Evolutionary conservation across 2,329 filamentous ascomycete species (phyloP), one percentile per base, ranked within the genome.

Genomic region (Samsoniella hepiali): DNA sequence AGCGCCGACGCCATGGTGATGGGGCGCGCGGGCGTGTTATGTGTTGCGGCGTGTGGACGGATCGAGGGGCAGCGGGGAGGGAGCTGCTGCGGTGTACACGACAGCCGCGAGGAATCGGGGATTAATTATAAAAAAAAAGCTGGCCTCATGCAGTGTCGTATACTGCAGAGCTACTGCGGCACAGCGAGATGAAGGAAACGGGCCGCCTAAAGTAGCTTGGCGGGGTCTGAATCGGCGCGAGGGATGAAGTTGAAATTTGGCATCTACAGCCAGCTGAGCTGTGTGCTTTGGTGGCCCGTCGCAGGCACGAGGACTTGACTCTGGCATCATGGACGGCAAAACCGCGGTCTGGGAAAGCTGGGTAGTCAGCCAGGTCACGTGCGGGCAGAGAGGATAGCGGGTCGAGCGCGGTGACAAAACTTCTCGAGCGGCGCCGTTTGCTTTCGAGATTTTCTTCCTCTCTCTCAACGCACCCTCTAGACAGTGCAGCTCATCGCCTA

Each of bases 1-100:
- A 99, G 77, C 68, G 95, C 95, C 65, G 95, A 99, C 71, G 95
- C 95, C 95, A 99, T 99, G 75, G 71, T 83, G 78, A 72, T 45
- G 47, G 22, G 55, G 53, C 64, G 63, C 65, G 58, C 63, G 53
- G 64, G 63, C 65, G 58, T 63, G 63, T 63, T 62, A 67, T n/a
- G 38, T 13, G 38, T 40, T 5, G 45, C 15, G 15, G 34, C 44
- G 60, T 40, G 22, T 32, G 50, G 27, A 45, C 27, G 47, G 67
- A 68, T 68, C 68, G 69, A 68, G 69, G 69, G 70, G 69, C 69
- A 68, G 68, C 58, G 63, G 66, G 64, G 64, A 63, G 62, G 58
- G 53, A 58, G 65, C 65, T 63, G 65, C 66, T 68, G 66, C 50
- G 58, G 65, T 69, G 68, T 64, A 66, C 59, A 64, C 63, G 66